Conservation (phyloP, 2,329 filamentous ascomycete species). For the Aspergillus aculeatus region DNA sequence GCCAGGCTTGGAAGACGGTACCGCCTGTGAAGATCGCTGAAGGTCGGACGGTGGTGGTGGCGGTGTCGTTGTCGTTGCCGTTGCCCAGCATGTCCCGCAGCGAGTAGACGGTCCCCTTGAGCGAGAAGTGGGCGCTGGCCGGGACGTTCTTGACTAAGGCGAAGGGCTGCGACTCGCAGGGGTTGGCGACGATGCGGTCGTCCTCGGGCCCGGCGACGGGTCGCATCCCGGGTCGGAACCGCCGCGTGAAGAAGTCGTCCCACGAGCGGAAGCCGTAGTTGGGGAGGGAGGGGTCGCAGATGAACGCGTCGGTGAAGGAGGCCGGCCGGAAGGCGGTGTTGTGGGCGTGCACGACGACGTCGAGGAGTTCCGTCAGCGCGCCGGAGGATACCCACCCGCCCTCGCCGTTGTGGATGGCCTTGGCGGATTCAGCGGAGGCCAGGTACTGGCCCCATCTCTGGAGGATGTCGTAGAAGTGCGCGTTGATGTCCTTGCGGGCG, state of each 20-base stretch:
- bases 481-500: background rate
- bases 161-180: conserved; percentile 63
- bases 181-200: conserved; percentile 56
- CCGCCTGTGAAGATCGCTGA: conserved; percentile 55
- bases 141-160: conserved; percentile 51
- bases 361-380: background rate
- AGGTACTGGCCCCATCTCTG: background rate
- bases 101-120: conserved; percentile 68
- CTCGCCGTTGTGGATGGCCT: background rate
- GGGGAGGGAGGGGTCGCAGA: conserved; percentile 7
- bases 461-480: background rate
- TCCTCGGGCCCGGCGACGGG: conserved; percentile 57
- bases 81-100: conserved; percentile 61
- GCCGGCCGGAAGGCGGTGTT: background rate
- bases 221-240: conserved; percentile 53
- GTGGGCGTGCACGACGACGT: background rate
- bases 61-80: conserved; percentile 43
- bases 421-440: background rate
- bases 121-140: conserved; percentile 62
- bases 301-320: conserved; percentile 8
- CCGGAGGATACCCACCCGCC: background rate
- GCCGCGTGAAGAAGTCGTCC: conserved; percentile 68
- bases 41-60: conserved; percentile 25
- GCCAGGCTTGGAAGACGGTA: conserved; percentile 68
- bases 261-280: conserved; percentile 60